Evolutionary conservation across 106 monocot genomes (phyloP).

Genomic region (Dendrobium huoshanense): DNA sequence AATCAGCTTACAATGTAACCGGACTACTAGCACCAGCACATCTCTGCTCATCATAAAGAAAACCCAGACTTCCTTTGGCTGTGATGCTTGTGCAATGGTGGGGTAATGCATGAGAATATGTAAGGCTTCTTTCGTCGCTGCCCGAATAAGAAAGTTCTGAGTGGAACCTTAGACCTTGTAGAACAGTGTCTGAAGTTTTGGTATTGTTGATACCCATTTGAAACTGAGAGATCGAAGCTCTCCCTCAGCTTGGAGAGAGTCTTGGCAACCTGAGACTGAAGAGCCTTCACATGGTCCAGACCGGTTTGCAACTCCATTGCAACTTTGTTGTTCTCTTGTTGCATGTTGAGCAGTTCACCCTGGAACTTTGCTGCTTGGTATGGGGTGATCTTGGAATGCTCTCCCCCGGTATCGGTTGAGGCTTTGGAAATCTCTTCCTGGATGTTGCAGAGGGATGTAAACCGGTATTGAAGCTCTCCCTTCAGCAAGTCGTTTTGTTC

Average conservation of each 20-base stretch:
- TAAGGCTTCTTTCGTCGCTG: conserved; percentile 75
- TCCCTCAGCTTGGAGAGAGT: conserved; percentile 41
- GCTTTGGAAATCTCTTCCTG: conserved; percentile 61
- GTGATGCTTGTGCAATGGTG: conserved; percentile 66
- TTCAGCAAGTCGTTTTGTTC: conserved; percentile 70
- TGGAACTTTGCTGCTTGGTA: conserved; percentile 47
- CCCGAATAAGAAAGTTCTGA: conserved; percentile 81
- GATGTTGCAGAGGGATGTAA: conserved; percentile 54
- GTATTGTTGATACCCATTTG: conserved; percentile 16
- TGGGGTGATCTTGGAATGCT: conserved; percentile 36
- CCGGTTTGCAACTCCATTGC: conserved; percentile 70
- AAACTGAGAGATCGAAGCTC: conserved; percentile 32
- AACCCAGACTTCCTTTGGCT: conserved; percentile 24
- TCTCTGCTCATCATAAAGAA: neutral
- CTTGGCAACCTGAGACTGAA: conserved; percentile 53
- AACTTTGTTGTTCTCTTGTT: conserved; percentile 76
- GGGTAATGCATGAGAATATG: conserved; percentile 88
- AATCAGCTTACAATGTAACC: neutral
- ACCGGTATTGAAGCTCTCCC: conserved; percentile 57
- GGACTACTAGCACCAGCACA: neutral
- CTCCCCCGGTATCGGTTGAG: conserved; percentile 16
- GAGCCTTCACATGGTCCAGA: conserved; percentile 56
- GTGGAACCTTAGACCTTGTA: conserved; percentile 44
- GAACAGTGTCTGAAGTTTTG: conserved; percentile 43
- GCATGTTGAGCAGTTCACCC: conserved; percentile 46